A percentile compares a stretch with the other conserved stretches of the same genome.
phyloP scores from a whole-genome alignment of 2,329 filamentous ascomycete species.

The Penicillium paneum region DNA sequence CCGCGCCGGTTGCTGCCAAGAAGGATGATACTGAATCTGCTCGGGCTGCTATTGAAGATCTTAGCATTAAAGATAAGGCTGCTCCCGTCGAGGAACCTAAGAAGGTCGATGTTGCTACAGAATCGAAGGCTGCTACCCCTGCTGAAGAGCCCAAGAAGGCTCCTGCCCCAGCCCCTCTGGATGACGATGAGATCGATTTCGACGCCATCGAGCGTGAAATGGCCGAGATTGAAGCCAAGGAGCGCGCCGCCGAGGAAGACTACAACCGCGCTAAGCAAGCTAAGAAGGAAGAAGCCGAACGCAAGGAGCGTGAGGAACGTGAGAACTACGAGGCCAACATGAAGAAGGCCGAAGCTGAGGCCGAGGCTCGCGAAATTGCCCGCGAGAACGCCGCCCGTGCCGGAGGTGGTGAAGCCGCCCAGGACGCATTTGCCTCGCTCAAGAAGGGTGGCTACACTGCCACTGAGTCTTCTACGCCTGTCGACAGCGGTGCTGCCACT shows the following conservation, averaged over 20 bases:
- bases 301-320: constrained; percentile 47
- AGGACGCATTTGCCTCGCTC: constrained; percentile 43
- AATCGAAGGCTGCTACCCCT: constrained; percentile 21
- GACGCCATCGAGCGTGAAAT: constrained; percentile 49
- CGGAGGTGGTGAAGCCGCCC: constrained; percentile 31
- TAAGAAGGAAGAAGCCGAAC: constrained; percentile 58
- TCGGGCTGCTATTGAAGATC: constrained; percentile 32
- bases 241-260: constrained; percentile 44
- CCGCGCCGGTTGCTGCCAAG: constrained; percentile 37
- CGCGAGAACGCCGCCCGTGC: constrained; percentile 33
- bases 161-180: constrained; percentile 28
- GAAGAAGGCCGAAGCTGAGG: constrained; percentile 49
- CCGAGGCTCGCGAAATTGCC: constrained; percentile 47
- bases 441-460: constrained; percentile 41
- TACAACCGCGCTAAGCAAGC: constrained; percentile 72
- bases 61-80: constrained; percentile 32
- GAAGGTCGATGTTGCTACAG: constrained; percentile 11
- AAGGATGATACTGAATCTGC: constrained; percentile 36
- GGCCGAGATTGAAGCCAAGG: constrained; percentile 48
- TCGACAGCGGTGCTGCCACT: constrained; percentile 46
- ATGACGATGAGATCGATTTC: constrained; percentile 45
- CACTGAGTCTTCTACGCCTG: constrained; percentile 40
- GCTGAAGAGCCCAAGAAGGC: constrained; percentile 18
- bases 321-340: constrained; percentile 47
- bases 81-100: constrained; percentile 24